Conservation (phyloP, 768 basidiomycete genomes). For the Tephrocybe sp. region DNA sequence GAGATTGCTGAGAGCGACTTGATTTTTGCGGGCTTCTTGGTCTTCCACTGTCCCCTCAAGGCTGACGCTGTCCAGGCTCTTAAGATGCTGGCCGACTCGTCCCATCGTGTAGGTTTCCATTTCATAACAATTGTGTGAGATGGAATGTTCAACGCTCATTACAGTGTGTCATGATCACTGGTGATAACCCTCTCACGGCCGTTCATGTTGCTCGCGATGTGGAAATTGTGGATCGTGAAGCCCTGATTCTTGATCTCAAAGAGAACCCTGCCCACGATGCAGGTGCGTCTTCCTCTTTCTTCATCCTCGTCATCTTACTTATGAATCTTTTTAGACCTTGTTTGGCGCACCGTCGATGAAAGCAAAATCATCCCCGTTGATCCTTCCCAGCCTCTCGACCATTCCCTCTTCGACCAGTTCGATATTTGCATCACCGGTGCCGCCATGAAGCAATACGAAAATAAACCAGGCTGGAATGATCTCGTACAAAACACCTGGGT, state of each 20-base stretch:
- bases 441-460: slow-evolving; percentile 86
- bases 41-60: slow-evolving; percentile 98
- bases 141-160: slow-evolving; percentile 10
- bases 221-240: slow-evolving; percentile 95
- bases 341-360: slow-evolving; percentile 95
- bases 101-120: slow-evolving; percentile 76
- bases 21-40: slow-evolving; percentile 92
- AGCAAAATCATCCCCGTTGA: slow-evolving; percentile 85
- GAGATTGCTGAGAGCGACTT: slow-evolving; percentile 79
- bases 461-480: slow-evolving; percentile 66
- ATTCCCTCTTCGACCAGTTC: slow-evolving; percentile 75
- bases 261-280: slow-evolving; percentile 73
- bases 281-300: slow-evolving; percentile 44
- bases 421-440: slow-evolving; percentile 97
- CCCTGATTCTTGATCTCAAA: slow-evolving; percentile 86
- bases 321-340: slow-evolving; percentile 56
- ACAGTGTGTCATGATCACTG: slow-evolving; percentile 99
- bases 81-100: slow-evolving; percentile 94
- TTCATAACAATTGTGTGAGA: background rate
- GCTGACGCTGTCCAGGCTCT: slow-evolving; percentile 86
- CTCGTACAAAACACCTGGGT: slow-evolving; percentile 97
- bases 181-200: slow-evolving; percentile 97
- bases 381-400: slow-evolving; percentile 76
- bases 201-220: slow-evolving; percentile 95
- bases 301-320: background rate